A percentile compares a stretch with the other conserved stretches of the same genome.
Evolutionary conservation across 495 filamentous ascomycete species (phyloP).

Genomic region (Pyrenopolyporus hunteri): DNA sequence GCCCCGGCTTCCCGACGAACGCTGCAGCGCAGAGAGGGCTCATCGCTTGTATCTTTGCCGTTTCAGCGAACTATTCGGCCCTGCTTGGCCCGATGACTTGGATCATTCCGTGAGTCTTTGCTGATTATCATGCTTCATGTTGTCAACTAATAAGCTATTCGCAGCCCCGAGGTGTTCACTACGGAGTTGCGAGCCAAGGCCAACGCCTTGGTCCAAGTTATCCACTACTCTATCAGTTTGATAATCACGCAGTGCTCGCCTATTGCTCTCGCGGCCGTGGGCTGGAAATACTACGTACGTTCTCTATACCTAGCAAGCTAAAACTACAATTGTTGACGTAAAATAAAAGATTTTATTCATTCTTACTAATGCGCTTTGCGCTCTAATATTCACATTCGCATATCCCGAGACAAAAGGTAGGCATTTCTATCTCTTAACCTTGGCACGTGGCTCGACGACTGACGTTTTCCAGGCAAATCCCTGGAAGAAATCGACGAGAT

Average conservation of each 20-base stretch:
- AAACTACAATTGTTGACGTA: not conserved
- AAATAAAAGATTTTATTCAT: slow-evolving; percentile 56
- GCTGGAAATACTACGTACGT: slow-evolving; percentile 55
- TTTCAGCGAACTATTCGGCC: slow-evolving; percentile 63
- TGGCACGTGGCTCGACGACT: not conserved
- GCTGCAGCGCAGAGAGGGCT: slow-evolving; percentile 54
- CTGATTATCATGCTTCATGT: not conserved
- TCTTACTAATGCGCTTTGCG: slow-evolving; percentile 56
- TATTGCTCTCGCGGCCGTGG: slow-evolving; percentile 55
- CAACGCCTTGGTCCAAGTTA: slow-evolving; percentile 57
- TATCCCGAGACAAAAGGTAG: slow-evolving; percentile 60
- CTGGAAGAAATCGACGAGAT: slow-evolving; percentile 61
- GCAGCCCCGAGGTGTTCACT: slow-evolving; percentile 61
- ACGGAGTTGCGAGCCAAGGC: slow-evolving; percentile 60
- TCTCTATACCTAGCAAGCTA: too few relatives aligned
- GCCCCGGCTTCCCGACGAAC: slow-evolving; percentile 42
- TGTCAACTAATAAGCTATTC: not conserved
- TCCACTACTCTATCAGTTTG: slow-evolving; percentile 61
- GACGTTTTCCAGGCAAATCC: slow-evolving; percentile 43
- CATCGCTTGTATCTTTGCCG: slow-evolving; percentile 63
- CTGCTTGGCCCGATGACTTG: slow-evolving; percentile 60
- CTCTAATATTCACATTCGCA: slow-evolving; percentile 51
- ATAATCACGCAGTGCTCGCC: slow-evolving; percentile 63
- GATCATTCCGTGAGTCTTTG: slow-evolving; percentile 51
- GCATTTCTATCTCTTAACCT: not conserved